Evolutionary conservation across 441 rosid genomes (phyloP), one percentile per base, ranked within the genome.

Genomic region (Gossypium lobatum): DNA sequence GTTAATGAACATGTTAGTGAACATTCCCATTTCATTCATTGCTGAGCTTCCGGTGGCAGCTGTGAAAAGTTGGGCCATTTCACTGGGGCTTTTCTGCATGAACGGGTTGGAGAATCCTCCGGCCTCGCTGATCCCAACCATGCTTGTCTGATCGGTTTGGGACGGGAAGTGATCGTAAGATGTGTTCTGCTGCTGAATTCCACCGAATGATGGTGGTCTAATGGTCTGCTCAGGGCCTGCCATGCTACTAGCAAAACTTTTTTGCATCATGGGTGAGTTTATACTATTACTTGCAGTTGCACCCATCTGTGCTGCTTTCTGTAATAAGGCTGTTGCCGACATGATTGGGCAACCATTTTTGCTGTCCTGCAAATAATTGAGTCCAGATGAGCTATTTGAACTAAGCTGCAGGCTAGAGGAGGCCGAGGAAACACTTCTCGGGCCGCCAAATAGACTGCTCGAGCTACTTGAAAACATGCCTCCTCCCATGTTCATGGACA

Each of bases 281-380:
- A 85, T 85, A 70, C 79, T 80, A 76, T 83, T 87, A 80, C 88
- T 87, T 8, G 91, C 88, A 2, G 93, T 81, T 11, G 91, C 88
- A 11, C 97, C 98, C 95, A 94, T 91, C 69, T 94, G 95, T 0
- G 97, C 95, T 60, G 95, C 98, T 81, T 94, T 94, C 75, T 94
- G 98, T 18, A 92, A 83, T 64, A 92, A 80, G 8, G 97, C 97
- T 2, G 98, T 94, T 17, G 98, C 98, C 9, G 98, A 92, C 90
- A 91, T 83, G 90, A 69, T 28, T 21, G 50, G 77, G 88, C 87
- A 46, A 87, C 91, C 87, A 3, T 55, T 76, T 75, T 83, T 84
- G 34, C 78, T 70, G 10, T 82, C 89, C 70, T 84, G 91, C 4
- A 81, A 81, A 68, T 85, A 84, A 72, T 76, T 79, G 72, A 86